Percentiles rank a stretch among this genome's conserved stretches.
phyloP scores from a whole-genome alignment of 306 rosid species.

The Quercus ilex region DNA sequence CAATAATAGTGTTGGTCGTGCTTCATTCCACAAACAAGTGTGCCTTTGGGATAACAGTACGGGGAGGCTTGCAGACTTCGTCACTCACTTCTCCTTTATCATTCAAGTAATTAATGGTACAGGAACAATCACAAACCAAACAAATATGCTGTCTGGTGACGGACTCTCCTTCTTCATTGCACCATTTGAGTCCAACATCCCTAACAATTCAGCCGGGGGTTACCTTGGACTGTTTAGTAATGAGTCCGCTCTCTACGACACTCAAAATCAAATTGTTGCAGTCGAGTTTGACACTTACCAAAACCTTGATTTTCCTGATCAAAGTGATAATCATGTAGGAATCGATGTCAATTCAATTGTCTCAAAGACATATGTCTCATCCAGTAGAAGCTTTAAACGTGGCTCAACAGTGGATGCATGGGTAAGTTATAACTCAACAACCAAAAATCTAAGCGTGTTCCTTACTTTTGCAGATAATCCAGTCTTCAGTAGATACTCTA shows the following conservation, averaged over 20 bases:
- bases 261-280: constrained; percentile 47
- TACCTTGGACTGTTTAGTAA: constrained; percentile 47
- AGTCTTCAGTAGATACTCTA: no score
- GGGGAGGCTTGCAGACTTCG: no score
- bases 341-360: no score
- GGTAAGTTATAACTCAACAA: no score
- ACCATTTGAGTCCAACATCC: constrained; percentile 51
- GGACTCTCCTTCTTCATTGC: constrained; percentile 64
- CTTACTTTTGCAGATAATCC: no score
- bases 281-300: constrained; percentile 59
- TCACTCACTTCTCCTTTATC: constrained; percentile 33
- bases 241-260: constrained; percentile 28
- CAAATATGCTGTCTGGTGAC: constrained; percentile 30
- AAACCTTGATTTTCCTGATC: neutral
- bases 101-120: constrained; percentile 25
- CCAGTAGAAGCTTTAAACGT: no score
- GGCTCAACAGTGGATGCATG: no score
- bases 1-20: constrained; percentile 54
- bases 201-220: constrained; percentile 47
- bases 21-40: neutral
- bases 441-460: no score
- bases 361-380: no score
- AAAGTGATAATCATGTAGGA: no score
- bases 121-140: no score
- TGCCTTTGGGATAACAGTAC: no score